Conservation (phyloP, 2,329 filamentous ascomycete genomes). For the Microcyclospora pomicola region DNA sequence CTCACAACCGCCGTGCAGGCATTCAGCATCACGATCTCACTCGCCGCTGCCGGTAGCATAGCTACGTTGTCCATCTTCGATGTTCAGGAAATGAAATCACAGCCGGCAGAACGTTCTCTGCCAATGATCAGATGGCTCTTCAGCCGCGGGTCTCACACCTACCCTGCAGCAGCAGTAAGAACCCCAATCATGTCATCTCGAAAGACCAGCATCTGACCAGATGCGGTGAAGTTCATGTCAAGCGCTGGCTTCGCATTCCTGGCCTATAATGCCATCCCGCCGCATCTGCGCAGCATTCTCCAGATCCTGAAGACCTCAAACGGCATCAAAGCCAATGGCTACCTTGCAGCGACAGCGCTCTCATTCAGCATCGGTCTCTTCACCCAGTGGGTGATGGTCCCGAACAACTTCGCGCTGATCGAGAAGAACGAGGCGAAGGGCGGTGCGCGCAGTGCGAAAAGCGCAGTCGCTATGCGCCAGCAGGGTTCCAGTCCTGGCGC, state of each 20-base stretch:
- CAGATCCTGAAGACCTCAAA: constrained; percentile 8
- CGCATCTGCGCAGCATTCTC: too few species aligned
- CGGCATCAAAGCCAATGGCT: constrained; percentile 9
- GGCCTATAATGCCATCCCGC: constrained; percentile 11
- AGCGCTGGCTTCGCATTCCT: constrained; percentile 13
- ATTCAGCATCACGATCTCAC: constrained; percentile 12
- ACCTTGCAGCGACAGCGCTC: constrained; percentile 11
- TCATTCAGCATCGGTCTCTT: constrained; percentile 13
- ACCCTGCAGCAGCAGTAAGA: constrained; percentile 10
- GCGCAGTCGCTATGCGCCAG: constrained; percentile 7
- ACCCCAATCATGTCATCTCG: not conserved
- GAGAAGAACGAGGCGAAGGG: constrained; percentile 15
- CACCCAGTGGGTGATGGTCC: constrained; percentile 13
- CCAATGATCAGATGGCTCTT: constrained; percentile 16
- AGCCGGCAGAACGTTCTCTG: constrained; percentile 15
- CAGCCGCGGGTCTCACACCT: constrained; percentile 14
- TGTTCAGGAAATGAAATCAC: constrained; percentile 13
- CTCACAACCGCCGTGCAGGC: not conserved
- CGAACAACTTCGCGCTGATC: constrained; percentile 18
- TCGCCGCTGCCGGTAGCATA: constrained; percentile 14
- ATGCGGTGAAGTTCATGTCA: constrained; percentile 2
- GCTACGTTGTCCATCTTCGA: constrained; percentile 13
- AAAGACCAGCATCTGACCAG: constrained; percentile 1
- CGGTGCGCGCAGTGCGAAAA: constrained; percentile 10
- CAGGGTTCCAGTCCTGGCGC: constrained; percentile 3